These are phyloP conservation scores for Geotrichum klebahnii DNA, from an alignment of 1,139 yeast genomes.

Conservation along the genomic window DNA sequence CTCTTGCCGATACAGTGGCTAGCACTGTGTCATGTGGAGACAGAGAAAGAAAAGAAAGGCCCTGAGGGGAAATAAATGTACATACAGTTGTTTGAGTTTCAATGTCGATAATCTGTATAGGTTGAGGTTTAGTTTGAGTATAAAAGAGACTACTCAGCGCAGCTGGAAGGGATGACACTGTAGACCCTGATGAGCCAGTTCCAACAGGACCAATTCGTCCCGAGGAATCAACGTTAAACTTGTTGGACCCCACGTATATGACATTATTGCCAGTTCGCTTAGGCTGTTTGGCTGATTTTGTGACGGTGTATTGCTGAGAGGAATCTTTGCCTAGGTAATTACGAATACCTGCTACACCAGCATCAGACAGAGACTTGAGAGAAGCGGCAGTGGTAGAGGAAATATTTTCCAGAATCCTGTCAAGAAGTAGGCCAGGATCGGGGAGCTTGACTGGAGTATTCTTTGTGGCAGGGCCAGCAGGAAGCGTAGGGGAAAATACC, in stretches of 20 bases:
- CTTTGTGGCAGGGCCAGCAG: conserved; percentile 2
- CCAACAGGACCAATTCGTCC: conserved; percentile 8
- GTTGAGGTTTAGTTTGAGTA: conserved; percentile 19
- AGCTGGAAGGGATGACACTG: conserved; percentile 11
- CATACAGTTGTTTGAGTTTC: conserved; percentile 46
- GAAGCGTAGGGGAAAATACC: conserved; percentile 25
- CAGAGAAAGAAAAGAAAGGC: conserved; percentile 56
- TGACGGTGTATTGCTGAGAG: not conserved
- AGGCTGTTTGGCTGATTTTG: conserved; percentile 10
- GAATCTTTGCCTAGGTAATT: conserved; percentile 28
- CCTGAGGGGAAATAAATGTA: conserved; percentile 56
- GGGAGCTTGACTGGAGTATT: conserved; percentile 33
- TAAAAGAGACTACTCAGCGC: conserved; percentile 25
- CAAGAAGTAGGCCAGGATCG: conserved; percentile 33
- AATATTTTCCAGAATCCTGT: conserved; percentile 31
- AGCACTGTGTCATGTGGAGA: conserved; percentile 61
- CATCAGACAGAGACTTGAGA: conserved; percentile 32
- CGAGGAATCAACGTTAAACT: conserved; percentile 14
- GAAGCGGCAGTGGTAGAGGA: conserved; percentile 35
- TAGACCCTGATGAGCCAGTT: not conserved
- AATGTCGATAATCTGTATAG: conserved; percentile 46
- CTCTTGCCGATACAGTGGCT: conserved; percentile 55
- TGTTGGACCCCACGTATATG: conserved; percentile 15
- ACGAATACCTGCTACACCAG: conserved; percentile 32
- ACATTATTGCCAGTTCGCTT: conserved; percentile 14